These are phyloP conservation scores for Gillenia trifoliata DNA, from an alignment of 306 rosid species.

Conservation along the genomic window DNA sequence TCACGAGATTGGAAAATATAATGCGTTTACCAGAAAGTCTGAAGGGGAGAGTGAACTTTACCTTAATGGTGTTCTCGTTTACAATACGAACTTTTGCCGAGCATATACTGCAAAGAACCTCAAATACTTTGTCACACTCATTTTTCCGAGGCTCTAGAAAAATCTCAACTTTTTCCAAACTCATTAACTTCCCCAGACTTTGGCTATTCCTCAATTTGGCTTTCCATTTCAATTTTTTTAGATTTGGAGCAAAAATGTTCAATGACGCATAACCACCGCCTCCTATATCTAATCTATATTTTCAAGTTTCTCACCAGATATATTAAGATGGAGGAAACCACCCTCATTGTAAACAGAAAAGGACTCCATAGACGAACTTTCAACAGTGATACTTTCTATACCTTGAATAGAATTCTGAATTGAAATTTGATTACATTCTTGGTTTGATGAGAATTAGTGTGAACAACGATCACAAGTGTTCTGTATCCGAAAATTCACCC, in stretches of 20 bases:
- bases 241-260: neutral
- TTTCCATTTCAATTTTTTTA: neutral
- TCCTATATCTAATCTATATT: too few relatives aligned
- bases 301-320: conserved; percentile 7
- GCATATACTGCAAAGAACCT: neutral
- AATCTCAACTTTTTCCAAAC: neutral
- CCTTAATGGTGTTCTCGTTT: neutral
- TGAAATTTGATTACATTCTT: neutral
- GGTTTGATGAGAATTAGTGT: neutral
- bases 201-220: neutral
- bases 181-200: neutral
- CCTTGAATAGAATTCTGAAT: neutral
- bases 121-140: neutral
- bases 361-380: neutral
- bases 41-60: neutral
- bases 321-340: neutral
- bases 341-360: neutral
- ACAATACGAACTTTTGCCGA: neutral
- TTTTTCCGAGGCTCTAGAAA: neutral
- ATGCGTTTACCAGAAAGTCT: neutral
- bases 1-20: too few relatives aligned
- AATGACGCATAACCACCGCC: too few relatives aligned
- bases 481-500: too few relatives aligned
- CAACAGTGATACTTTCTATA: neutral
- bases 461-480: too few relatives aligned